Base-by-base conservation (phyloP, 1,284 basidiomycete species). In the Sparassis latifolia region DNA sequence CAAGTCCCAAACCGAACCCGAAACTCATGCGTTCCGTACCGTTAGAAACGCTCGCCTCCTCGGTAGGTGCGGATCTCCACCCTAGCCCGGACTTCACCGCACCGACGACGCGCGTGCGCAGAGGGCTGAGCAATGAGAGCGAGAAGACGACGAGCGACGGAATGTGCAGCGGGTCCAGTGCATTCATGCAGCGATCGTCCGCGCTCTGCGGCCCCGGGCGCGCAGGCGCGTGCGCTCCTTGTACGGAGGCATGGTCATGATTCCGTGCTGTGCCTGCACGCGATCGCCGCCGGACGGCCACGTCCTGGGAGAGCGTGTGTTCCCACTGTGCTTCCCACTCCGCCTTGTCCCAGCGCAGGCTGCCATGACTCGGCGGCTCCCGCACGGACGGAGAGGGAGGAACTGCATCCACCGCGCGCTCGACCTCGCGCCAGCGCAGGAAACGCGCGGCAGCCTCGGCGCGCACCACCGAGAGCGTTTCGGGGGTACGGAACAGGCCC, bases 361-460 rank as follows among this genome's bases (percentile, higher is more conserved):
- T 50, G 10, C 51, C 37, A 4, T 51, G 41, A 2, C 38, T 6
- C 29, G 37, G 7, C 29, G n/a, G 42, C 3, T 30, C 42, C 10
- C 5, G n/a, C 10, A 9, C 35, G 10, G 33, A 30, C 27, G 10
- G 42, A 31, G 43, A 28, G 12, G 6, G 29, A 7, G 28, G 29
- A 33, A 28, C 41, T 6, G 33, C 52, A 51, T 52, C 52, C 4
- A 64, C 55, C 4, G 75, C 74, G 33, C 73, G 71, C 57, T 86
- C 80, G 32, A 84, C 75, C 60, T 86, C 83, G 42, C 80, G 71
- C 85, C 84, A 87, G 35, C 76, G 74, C 51, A 87, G 61, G 64
- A 86, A 87, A n/a, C 84, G 75, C 45, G 84, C 80, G 0, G 79
- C 73, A 1, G 81, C 81, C 60, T 87, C 84, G n/a, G 66, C 67